Evolutionary conservation across 1,139 yeast species (phyloP).

Genomic region (Lodderomyces beijingensis): DNA sequence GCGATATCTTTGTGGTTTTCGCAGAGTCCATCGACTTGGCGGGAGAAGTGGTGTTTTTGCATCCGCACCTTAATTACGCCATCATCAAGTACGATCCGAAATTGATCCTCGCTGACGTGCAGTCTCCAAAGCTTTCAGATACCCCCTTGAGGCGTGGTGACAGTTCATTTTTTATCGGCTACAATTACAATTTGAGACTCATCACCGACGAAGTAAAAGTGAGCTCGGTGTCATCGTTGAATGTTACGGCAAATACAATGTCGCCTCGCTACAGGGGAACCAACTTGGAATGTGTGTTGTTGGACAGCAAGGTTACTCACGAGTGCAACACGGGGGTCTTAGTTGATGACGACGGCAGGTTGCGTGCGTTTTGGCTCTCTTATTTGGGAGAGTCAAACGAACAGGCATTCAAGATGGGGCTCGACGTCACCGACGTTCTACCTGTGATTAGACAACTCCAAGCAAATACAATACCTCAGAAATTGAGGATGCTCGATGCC

Average conservation of each 20-base stretch:
- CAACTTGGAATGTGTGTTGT: slow-evolving; percentile 70
- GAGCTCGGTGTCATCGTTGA: slow-evolving; percentile 70
- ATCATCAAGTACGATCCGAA: slow-evolving; percentile 78
- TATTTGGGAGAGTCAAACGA: slow-evolving; percentile 73
- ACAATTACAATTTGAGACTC: slow-evolving; percentile 64
- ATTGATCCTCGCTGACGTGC: slow-evolving; percentile 40
- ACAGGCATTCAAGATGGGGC: slow-evolving; percentile 70
- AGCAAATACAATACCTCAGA: slow-evolving; percentile 47
- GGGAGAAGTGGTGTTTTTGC: slow-evolving; percentile 76
- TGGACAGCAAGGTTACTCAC: slow-evolving; percentile 68
- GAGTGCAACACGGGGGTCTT: slow-evolving; percentile 81
- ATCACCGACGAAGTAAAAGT: slow-evolving; percentile 75
- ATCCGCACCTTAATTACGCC: slow-evolving; percentile 86
- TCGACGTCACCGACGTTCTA: slow-evolving; percentile 64
- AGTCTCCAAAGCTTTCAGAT: slow-evolving; percentile 59
- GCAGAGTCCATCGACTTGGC: slow-evolving; percentile 85
- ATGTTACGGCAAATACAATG: slow-evolving; percentile 63
- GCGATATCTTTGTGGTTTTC: slow-evolving; percentile 73
- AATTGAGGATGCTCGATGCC: slow-evolving; percentile 67
- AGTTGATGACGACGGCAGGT: slow-evolving; percentile 73
- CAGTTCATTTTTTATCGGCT: slow-evolving; percentile 71
- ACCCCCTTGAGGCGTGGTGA: slow-evolving; percentile 71
- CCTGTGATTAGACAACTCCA: slow-evolving; percentile 55
- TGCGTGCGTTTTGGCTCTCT: slow-evolving; percentile 81
- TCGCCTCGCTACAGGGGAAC: slow-evolving; percentile 85